These are phyloP conservation scores for Austroboletus novae-zelandiae DNA, from an alignment of 1,284 basidiomycete genomes.

Conservation along the genomic window DNA sequence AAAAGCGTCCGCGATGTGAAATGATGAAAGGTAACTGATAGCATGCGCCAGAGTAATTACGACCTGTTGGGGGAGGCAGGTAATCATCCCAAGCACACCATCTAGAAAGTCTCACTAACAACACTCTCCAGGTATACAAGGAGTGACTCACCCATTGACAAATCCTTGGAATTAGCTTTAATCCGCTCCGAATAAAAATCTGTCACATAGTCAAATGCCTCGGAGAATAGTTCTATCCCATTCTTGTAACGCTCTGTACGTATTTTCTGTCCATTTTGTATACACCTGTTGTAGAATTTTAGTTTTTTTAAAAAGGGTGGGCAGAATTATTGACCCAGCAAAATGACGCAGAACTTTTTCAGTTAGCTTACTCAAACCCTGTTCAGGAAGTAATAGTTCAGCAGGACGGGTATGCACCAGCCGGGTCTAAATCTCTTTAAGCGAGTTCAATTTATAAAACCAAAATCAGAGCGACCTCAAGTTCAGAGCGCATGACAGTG, in stretches of 20 bases:
- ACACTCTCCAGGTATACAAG: not conserved
- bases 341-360: slow-evolving; percentile 77
- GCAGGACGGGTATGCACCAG: slow-evolving; percentile 82
- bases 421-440: slow-evolving; percentile 55
- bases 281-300: slow-evolving; percentile 35
- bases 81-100: slow-evolving; percentile 59
- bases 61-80: slow-evolving; percentile 72
- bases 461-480: slow-evolving; percentile 54
- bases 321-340: slow-evolving; percentile 44
- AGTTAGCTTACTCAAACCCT: slow-evolving; percentile 68
- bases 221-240: slow-evolving; percentile 54
- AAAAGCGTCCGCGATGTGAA: slow-evolving; percentile 76
- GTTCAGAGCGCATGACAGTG: slow-evolving; percentile 79
- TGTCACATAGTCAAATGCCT: slow-evolving; percentile 73
- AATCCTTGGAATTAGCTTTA: slow-evolving; percentile 44
- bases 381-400: slow-evolving; percentile 72
- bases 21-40: slow-evolving; percentile 74
- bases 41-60: slow-evolving; percentile 77
- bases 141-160: slow-evolving; percentile 43
- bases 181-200: slow-evolving; percentile 67
- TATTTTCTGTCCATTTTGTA: slow-evolving; percentile 46
- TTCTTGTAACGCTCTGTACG: slow-evolving; percentile 66
- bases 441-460: not conserved
- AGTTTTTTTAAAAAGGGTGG: slow-evolving; percentile 5
- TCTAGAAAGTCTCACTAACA: slow-evolving; percentile 33